Conservation (phyloP, 805 yeast species). For the Saccharomycopsis fermentans region DNA sequence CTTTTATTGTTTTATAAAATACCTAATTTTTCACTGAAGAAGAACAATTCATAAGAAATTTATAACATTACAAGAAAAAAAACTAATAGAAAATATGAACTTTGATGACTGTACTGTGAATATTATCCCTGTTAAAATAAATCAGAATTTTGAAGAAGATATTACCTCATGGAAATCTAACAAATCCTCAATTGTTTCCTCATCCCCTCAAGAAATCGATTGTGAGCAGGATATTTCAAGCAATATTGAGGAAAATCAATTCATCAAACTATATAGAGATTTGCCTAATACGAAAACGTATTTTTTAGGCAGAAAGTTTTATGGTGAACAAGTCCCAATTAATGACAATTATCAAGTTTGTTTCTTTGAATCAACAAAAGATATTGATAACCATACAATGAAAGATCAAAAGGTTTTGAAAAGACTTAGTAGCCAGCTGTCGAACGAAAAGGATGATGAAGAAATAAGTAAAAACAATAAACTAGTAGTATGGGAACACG, state of each 20-base stretch:
- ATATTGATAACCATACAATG: background rate
- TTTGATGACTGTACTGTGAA: background rate
- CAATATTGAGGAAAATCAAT: conserved; percentile 3
- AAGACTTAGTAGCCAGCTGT: background rate
- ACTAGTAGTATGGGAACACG: conserved; percentile 18
- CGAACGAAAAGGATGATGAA: background rate
- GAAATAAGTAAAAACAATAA: background rate
- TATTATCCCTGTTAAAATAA: background rate
- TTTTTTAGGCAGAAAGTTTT: conserved; percentile 15
- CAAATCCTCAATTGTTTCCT: background rate
- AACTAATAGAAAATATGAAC: background rate
- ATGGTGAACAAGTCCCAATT: conserved; percentile 9
- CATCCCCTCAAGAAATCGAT: background rate
- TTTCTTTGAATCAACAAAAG: background rate
- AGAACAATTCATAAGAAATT: conserved; percentile 13
- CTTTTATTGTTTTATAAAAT: no score
- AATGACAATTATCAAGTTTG: background rate
- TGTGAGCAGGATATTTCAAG: background rate
- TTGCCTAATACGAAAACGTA: conserved; percentile 1
- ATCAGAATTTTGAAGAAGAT: background rate
- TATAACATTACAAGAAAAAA: background rate
- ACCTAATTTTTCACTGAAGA: no score
- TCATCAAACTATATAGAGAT: conserved; percentile 8
- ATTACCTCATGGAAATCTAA: background rate
- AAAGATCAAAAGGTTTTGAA: background rate